Percentiles rank a stretch among this genome's conserved stretches.
Conservation (phyloP, 306 rosid species). For the Cucurbita maxima region DNA sequence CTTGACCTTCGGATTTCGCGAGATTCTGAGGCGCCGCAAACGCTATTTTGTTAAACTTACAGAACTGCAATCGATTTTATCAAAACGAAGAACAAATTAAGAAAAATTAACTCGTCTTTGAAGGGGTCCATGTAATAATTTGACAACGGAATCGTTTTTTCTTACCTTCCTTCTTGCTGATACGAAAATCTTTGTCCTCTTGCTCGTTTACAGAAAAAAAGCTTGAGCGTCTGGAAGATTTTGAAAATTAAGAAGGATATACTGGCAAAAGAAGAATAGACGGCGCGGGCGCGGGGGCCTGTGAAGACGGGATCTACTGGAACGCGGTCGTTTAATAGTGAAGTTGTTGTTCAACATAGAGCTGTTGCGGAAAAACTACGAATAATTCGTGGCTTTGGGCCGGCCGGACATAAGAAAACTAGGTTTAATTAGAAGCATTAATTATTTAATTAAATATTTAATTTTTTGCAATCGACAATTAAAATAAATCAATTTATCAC, state of each 20-base stretch:
- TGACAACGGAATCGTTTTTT: neutral
- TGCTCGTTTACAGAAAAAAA: neutral
- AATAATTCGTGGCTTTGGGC: too few species aligned
- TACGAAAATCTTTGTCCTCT: neutral
- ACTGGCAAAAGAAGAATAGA: neutral
- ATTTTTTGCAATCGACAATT: too few species aligned
- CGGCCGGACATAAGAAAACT: too few species aligned
- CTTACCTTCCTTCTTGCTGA: neutral
- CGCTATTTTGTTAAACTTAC: neutral
- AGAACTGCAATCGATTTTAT: neutral
- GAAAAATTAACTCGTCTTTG: neutral
- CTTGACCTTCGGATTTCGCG: conserved; percentile 4
- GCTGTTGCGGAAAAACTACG: too few species aligned
- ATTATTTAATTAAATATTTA: too few species aligned
- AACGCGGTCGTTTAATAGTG: neutral
- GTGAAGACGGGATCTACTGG: neutral
- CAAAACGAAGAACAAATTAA: neutral
- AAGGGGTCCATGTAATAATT: neutral
- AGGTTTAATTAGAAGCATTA: too few species aligned
- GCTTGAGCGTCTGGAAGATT: neutral
- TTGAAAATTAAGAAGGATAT: conserved; percentile 2
- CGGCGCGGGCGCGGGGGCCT: neutral
- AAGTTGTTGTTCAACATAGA: neutral
- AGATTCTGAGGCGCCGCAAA: conserved; percentile 1
- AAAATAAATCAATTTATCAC: too few species aligned